Evolutionary conservation across 2,329 filamentous ascomycete genomes (phyloP).

Genomic region (Calonectria multiphialidica): DNA sequence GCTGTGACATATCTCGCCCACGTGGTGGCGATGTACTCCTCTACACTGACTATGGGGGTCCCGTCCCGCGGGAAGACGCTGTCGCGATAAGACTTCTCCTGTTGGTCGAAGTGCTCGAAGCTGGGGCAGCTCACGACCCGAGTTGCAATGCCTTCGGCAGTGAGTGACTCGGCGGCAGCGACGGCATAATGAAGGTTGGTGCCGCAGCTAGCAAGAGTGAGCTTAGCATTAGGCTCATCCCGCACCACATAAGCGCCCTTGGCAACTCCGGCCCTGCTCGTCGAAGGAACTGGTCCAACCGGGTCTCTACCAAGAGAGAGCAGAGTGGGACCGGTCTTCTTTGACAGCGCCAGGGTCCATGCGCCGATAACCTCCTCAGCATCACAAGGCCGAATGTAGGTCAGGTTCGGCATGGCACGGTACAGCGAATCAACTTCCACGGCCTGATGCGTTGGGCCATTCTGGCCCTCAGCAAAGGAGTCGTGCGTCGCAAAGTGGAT

Average conservation of each 20-base stretch:
- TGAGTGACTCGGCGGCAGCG: slow-evolving; percentile 50
- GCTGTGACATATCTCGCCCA: slow-evolving; percentile 63
- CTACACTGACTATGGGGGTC: slow-evolving; percentile 56
- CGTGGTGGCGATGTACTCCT: slow-evolving; percentile 59
- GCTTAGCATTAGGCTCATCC: slow-evolving; percentile 43
- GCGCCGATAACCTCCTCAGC: slow-evolving; percentile 64
- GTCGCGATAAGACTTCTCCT: slow-evolving; percentile 52
- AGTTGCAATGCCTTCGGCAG: slow-evolving; percentile 46
- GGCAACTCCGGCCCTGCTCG: slow-evolving; percentile 43
- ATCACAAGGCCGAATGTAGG: slow-evolving; percentile 66
- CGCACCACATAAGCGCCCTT: slow-evolving; percentile 49
- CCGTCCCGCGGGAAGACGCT: slow-evolving; percentile 29
- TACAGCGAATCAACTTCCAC: slow-evolving; percentile 64
- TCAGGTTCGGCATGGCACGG: slow-evolving; percentile 66
- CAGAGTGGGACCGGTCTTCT: slow-evolving; percentile 17
- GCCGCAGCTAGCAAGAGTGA: slow-evolving; percentile 43
- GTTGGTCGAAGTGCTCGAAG: slow-evolving; percentile 52
- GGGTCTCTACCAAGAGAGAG: slow-evolving; percentile 53
- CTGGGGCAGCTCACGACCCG: slow-evolving; percentile 55
- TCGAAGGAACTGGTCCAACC: slow-evolving; percentile 41
- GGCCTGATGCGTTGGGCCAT: slow-evolving; percentile 68
- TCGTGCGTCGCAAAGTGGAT: slow-evolving; percentile 68
- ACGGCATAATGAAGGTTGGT: slow-evolving; percentile 53
- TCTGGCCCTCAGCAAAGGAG: slow-evolving; percentile 65
- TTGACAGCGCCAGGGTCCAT: slow-evolving; percentile 42